Base-by-base conservation (phyloP, 805 yeast genomes). In the Saccharomycopsis babjevae region DNA sequence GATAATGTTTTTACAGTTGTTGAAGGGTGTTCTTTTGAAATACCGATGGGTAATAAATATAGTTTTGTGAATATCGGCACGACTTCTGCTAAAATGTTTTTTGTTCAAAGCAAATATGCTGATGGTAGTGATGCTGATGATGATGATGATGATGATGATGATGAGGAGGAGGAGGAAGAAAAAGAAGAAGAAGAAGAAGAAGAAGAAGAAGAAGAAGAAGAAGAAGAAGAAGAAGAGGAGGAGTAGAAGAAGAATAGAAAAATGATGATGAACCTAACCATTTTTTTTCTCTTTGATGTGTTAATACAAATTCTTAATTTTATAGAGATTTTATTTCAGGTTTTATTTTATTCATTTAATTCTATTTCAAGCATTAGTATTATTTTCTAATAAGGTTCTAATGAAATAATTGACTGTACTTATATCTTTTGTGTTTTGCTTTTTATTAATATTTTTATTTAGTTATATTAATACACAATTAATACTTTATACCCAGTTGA, bases 11-110 rank as follows among this genome's bases (percentile, higher is more conserved):
- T 91, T 69, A 72, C 83, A 3, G 86, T 85, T 6, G 77, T 81
- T 0, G 75, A 78, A 60, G 96, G 96, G 0, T 86, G 96, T 59
- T 81, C 93, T 4, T 85, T 91, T 67, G 88, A 87, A 67, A 79
- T 92, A 5, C 97, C 97, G 0, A 81, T 86, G 74, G 86, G 85
- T 5, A 88, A 88, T 68, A 77, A 79, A 52, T 90, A 89, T 71
- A 82, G 86, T 18, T 79, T 91, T 65, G 78, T 77, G 56, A 89
- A 89, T 68, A 77, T 76, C 50, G 87, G 91, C 0, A 73, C 76
- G 38, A 25, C 16, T 25, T 77, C 77, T 39, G 90, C 86, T 0
- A 78, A 81, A 60, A 67, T 91, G 68, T 89, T 88, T 70, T 90
- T 89, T 68, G 91, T 88, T 0, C 96, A 90, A 69, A 79, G 85